phyloP scores from a whole-genome alignment of 1,139 yeast species.

The Schwanniomyces etchellsii region DNA sequence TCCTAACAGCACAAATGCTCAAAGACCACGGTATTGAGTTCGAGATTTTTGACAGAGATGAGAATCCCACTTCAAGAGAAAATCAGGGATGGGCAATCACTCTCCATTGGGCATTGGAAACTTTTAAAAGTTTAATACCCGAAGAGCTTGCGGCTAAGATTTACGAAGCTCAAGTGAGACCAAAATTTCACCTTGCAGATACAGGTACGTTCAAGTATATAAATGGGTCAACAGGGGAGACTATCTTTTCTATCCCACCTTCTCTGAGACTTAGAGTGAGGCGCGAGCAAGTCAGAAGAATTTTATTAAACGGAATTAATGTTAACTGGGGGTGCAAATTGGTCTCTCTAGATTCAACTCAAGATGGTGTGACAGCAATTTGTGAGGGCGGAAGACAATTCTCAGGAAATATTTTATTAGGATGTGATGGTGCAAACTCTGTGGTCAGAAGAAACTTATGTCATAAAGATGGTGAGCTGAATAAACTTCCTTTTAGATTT shows the following conservation, averaged over 20 bases:
- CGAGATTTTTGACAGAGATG: conserved; percentile 19
- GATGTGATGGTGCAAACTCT: conserved; percentile 21
- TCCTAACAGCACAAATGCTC: conserved; percentile 19
- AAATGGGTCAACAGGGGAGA: conserved; percentile 19
- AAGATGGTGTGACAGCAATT: conserved; percentile 10
- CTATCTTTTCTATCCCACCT: conserved; percentile 20
- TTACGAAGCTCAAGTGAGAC: conserved; percentile 19
- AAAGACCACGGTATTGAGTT: conserved; percentile 14
- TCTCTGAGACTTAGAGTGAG: conserved; percentile 19
- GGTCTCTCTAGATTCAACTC: background rate
- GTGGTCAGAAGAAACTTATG: conserved; percentile 13
- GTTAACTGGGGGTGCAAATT: conserved; percentile 15
- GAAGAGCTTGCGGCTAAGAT: conserved; percentile 10
- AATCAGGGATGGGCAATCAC: conserved; percentile 25
- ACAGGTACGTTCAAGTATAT: conserved; percentile 21
- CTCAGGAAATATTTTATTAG: conserved; percentile 16
- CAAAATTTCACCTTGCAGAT: conserved; percentile 17
- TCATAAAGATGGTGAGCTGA: conserved; percentile 12
- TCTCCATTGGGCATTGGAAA: conserved; percentile 20
- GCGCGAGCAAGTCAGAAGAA: conserved; percentile 19
- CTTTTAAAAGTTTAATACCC: conserved; percentile 16
- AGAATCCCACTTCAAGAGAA: conserved; percentile 14
- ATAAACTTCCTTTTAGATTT: conserved; percentile 20
- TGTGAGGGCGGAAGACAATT: conserved; percentile 15
- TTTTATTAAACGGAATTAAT: conserved; percentile 15